phyloP scores from a whole-genome alignment of 2,329 filamentous ascomycete genomes.

The Grosmannia serpens region DNA sequence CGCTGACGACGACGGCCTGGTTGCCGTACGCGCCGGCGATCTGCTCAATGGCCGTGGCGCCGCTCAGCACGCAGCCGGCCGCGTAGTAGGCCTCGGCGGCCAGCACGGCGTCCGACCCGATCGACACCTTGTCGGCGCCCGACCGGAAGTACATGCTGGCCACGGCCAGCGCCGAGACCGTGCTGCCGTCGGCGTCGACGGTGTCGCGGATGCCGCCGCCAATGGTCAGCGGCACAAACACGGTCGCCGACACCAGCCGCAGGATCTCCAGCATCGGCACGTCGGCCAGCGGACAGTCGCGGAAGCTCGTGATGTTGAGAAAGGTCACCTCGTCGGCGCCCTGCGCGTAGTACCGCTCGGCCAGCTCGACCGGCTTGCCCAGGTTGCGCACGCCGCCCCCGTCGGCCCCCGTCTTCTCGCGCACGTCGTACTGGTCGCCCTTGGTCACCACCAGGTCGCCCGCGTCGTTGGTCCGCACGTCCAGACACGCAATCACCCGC shows the following conservation, averaged over 20 bases:
- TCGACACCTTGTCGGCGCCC: conserved; percentile 94
- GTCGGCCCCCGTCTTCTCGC: conserved; percentile 54
- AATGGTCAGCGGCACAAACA: conserved; percentile 92
- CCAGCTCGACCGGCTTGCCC: conserved; percentile 94
- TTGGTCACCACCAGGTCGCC: conserved; percentile 97
- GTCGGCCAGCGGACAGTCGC: conserved; percentile 86
- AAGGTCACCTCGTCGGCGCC: conserved; percentile 96
- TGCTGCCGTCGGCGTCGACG: conserved; percentile 74
- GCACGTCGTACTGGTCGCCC: conserved; percentile 96
- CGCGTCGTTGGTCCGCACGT: conserved; percentile 86
- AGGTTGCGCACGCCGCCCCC: conserved; percentile 67
- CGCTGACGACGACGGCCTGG: conserved; percentile 90
- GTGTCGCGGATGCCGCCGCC: conserved; percentile 93
- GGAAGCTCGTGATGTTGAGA: conserved; percentile 95
- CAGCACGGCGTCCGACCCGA: conserved; percentile 86
- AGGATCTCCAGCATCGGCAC: conserved; percentile 94
- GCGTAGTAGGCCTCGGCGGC: conserved; percentile 87
- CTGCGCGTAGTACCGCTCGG: conserved; percentile 86
- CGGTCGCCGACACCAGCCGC: conserved; percentile 71
- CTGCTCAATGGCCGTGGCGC: conserved; percentile 86
- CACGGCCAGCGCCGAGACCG: conserved; percentile 81
- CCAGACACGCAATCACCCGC: conserved; percentile 88
- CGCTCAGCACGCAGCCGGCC: conserved; percentile 54
- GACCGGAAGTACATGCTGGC: conserved; percentile 96
- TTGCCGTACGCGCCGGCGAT: conserved; percentile 90